A percentile compares a stretch with the other conserved stretches of the same genome.
Evolutionary conservation across 345 rosid species (phyloP).

Genomic region (Populus alba): DNA sequence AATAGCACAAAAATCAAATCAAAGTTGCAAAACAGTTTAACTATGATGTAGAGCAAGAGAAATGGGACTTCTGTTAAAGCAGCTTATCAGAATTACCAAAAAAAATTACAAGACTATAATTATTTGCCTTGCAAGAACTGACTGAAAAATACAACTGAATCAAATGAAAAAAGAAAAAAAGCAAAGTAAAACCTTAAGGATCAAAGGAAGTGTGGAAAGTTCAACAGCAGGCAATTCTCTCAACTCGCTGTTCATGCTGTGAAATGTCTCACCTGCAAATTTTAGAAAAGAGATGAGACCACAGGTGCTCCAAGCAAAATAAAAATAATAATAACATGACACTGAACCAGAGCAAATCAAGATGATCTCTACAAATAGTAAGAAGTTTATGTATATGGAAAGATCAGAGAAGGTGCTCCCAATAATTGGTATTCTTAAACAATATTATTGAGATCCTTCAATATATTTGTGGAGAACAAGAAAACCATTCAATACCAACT

Average conservation of each 20-base stretch:
- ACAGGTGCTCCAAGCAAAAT: not conserved
- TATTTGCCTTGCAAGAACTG: not conserved
- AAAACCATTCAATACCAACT: not conserved
- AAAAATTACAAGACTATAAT: not conserved
- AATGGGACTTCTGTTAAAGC: not conserved
- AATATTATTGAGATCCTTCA: not conserved
- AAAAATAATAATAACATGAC: not conserved
- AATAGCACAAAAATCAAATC: not conserved
- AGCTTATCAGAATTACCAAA: not conserved
- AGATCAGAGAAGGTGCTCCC: not conserved
- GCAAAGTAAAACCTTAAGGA: slow-evolving; percentile 60
- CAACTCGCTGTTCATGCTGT: slow-evolving; percentile 69
- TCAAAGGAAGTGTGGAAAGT: slow-evolving; percentile 80
- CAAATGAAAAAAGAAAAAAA: not conserved
- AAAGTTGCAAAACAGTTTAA: not conserved
- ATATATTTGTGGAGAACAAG: not conserved
- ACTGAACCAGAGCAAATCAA: not conserved
- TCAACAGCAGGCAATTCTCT: slow-evolving; percentile 94
- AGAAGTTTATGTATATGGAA: not conserved
- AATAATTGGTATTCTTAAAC: not conserved
- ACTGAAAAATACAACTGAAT: not conserved
- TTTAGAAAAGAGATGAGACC: slow-evolving; percentile 9
- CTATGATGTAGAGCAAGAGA: too few relatives aligned
- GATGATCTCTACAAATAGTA: not conserved
- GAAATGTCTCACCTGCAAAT: slow-evolving; percentile 74